Evolutionary conservation across 352 stramenopile genomes (phyloP).

Genomic region (Phytophthora pisi): DNA sequence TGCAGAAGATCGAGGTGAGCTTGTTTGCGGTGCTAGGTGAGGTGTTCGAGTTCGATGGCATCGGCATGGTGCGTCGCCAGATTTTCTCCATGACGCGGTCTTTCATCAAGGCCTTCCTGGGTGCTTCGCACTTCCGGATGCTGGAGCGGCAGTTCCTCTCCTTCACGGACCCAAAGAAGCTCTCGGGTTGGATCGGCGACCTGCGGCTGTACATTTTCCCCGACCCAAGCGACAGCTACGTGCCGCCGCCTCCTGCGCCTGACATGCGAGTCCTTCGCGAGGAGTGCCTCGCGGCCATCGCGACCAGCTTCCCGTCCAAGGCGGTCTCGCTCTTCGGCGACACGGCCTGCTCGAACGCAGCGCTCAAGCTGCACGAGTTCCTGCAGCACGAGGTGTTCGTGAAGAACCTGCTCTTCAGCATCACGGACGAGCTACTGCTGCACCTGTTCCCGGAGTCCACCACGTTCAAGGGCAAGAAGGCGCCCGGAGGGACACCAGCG

Average conservation of each 20-base stretch:
- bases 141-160: slow-evolving; percentile 83
- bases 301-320: slow-evolving; percentile 72
- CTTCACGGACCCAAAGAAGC: slow-evolving; percentile 75
- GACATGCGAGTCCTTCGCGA: slow-evolving; percentile 68
- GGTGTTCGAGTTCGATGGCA: slow-evolving; percentile 87
- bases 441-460: slow-evolving; percentile 77
- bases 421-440: slow-evolving; percentile 76
- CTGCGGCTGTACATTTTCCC: slow-evolving; percentile 76
- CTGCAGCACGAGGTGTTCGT: slow-evolving; percentile 88
- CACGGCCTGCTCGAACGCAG: slow-evolving; percentile 70
- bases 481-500: slow-evolving; percentile 2
- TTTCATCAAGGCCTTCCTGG: slow-evolving; percentile 83
- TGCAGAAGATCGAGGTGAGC: slow-evolving; percentile 83
- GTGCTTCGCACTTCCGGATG: slow-evolving; percentile 80
- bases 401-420: slow-evolving; percentile 85
- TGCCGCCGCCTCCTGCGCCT: slow-evolving; percentile 20
- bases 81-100: slow-evolving; percentile 85
- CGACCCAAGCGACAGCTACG: slow-evolving; percentile 20
- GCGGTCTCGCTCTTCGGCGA: slow-evolving; percentile 83
- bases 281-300: slow-evolving; percentile 71
- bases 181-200: slow-evolving; percentile 56
- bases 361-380: slow-evolving; percentile 87
- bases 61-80: slow-evolving; percentile 81
- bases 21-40: slow-evolving; percentile 78
- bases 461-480: slow-evolving; percentile 52